These are phyloP conservation scores for Pistacia integerrima DNA, from an alignment of 345 rosid species.

Conservation along the genomic window DNA sequence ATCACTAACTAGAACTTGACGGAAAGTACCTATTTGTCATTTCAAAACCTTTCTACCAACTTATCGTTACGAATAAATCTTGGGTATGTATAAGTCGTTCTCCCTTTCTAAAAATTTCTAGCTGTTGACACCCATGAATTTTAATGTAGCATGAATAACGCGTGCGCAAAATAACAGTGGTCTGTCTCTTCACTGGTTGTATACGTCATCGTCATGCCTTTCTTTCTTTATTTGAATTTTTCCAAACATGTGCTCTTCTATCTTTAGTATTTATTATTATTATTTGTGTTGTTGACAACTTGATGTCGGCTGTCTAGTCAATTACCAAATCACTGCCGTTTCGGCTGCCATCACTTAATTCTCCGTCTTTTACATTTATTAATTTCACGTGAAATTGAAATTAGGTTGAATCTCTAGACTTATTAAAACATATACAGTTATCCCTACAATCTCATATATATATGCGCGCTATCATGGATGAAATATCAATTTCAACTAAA, in stretches of 20 bases:
- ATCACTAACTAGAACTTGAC: too few species aligned
- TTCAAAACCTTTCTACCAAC: too few species aligned
- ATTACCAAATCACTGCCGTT: background rate
- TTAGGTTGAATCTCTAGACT: too few species aligned
- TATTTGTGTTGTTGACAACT: background rate
- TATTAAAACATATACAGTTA: too few species aligned
- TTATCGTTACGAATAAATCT: too few species aligned
- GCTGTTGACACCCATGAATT: background rate
- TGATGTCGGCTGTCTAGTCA: background rate
- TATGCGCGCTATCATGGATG: too few species aligned
- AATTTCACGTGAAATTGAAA: too few species aligned
- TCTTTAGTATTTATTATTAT: background rate
- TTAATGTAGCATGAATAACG: constrained; percentile 20
- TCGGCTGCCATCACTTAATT: background rate
- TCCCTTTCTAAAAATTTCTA: background rate
- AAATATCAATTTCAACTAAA: too few species aligned
- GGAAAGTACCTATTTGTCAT: too few species aligned
- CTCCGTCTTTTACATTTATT: too few species aligned
- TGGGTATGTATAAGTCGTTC: too few species aligned
- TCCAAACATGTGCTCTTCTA: background rate
- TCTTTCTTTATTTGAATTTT: background rate
- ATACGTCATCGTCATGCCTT: background rate
- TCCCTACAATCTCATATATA: too few species aligned
- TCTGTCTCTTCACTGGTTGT: background rate
- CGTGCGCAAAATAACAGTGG: constrained; percentile 19